Percentiles rank a stretch among this genome's conserved stretches.
These are phyloP conservation scores for Colletotrichum sidae DNA, from an alignment of 2,329 filamentous ascomycete species.

Conservation along the genomic window DNA sequence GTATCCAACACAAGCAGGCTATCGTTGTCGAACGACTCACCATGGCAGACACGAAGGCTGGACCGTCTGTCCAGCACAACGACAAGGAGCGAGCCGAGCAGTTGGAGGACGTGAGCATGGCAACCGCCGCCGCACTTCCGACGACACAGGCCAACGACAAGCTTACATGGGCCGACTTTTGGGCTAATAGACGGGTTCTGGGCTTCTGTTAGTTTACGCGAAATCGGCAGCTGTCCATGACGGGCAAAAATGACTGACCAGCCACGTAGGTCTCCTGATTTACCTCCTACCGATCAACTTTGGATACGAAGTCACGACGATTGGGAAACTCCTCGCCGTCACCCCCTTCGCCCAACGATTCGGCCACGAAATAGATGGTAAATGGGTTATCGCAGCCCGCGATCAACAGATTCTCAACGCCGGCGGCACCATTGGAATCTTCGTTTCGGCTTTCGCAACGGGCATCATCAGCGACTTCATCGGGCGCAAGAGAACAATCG, in stretches of 20 bases:
- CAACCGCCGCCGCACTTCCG: constrained; percentile 15
- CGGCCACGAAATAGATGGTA: constrained; percentile 38
- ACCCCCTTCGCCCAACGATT: constrained; percentile 43
- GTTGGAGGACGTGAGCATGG: constrained; percentile 11
- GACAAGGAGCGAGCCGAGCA: constrained; percentile 19
- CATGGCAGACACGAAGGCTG: constrained; percentile 20
- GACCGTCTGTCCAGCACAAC: constrained; percentile 7
- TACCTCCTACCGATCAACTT: constrained; percentile 35
- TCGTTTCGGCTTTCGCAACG: constrained; percentile 44
- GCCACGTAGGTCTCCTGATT: constrained; percentile 25
- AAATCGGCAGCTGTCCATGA: not conserved
- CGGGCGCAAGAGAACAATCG: constrained; percentile 43
- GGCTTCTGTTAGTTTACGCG: constrained; percentile 30
- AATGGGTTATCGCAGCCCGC: constrained; percentile 40
- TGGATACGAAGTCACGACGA: constrained; percentile 44
- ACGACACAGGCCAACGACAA: constrained; percentile 20
- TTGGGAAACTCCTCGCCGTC: constrained; percentile 46
- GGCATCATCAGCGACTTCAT: constrained; percentile 44
- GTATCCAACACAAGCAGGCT: not conserved
- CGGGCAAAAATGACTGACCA: too few relatives aligned
- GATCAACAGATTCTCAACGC: constrained; percentile 47
- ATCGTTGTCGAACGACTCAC: not conserved
- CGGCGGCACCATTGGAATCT: constrained; percentile 45
- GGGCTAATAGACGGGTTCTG: constrained; percentile 29
- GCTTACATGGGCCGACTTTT: constrained; percentile 16